Conservation (phyloP, 2,329 filamentous ascomycete species). For the Coleophoma crateriformis region DNA sequence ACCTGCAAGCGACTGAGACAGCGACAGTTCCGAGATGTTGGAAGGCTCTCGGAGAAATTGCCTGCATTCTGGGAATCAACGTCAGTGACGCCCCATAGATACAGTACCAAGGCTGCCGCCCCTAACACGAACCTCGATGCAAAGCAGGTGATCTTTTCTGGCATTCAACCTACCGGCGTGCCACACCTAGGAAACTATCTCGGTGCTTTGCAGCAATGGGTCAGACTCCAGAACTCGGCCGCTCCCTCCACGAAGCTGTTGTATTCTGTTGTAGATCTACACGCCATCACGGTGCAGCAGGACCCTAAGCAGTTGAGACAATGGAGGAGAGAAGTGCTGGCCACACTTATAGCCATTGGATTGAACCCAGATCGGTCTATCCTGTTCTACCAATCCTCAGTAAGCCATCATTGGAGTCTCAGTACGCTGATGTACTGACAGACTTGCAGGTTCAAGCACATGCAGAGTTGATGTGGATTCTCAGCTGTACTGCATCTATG, state of each 20-base stretch:
- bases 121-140: too few species aligned
- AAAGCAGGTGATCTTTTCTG: constrained; percentile 71
- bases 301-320: constrained; percentile 52
- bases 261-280: constrained; percentile 88
- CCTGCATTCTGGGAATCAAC: not conserved
- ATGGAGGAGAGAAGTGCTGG: constrained; percentile 70
- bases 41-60: too few species aligned
- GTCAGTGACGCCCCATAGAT: too few species aligned
- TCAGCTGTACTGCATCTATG: constrained; percentile 86
- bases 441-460: constrained; percentile 62
- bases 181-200: constrained; percentile 96
- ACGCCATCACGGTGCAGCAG: constrained; percentile 82
- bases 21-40: too few species aligned
- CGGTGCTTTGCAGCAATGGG: constrained; percentile 85
- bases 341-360: constrained; percentile 77
- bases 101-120: too few species aligned
- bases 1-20: too few species aligned
- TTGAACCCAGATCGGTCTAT: constrained; percentile 70
- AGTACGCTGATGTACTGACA: not conserved
- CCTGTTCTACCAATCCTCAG: constrained; percentile 78
- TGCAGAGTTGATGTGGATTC: constrained; percentile 92
- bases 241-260: constrained; percentile 55
- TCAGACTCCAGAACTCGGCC: constrained; percentile 65
- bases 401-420: constrained; percentile 32
- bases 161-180: constrained; percentile 92